Evolutionary conservation across 2,329 filamentous ascomycete genomes (phyloP), one percentile per base, ranked within the genome.

Genomic region (Alternaria ethzedia): DNA sequence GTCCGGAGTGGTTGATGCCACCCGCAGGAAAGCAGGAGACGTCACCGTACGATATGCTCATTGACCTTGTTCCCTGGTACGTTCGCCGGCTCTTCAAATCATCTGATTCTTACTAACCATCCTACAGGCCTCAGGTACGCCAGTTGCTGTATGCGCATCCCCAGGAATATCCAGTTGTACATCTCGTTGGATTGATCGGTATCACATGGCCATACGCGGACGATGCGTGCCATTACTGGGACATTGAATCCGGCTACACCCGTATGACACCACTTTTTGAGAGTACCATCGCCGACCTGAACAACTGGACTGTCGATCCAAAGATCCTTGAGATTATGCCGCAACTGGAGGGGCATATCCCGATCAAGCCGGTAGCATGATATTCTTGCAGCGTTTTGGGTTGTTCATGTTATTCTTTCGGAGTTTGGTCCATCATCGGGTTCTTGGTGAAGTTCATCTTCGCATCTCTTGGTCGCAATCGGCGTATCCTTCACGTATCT

Each of bases 161-260:
- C 21, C 71, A 69, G 15, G 74, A 79, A 44, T 77, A 71, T 58
- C 65, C 71, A 7, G 66, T 73, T 6, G 70, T 67, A 13, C 64
- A 70, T 23, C 69, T 79, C 47, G 62, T 79, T 15, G 75, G 77
- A 11, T 65, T 72, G 17, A 70, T 79, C 11, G 67, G 69, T 8
- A 61, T 78, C 28, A 71, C 64, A 30, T 79, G 77, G 77, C 75
- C 74, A 13, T 78, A 78, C 57, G 73, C 75, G 15, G 75, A 79
- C 41, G 75, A 78, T 45, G 71, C 75, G 20, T 78, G 77, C 65
- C 75, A 78, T 61, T 79, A 78, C 58, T 78, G 76, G 76, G 77
- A 79, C 47, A 75, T 78, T 15, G 75, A 78, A 50, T 66, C 73
- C 23, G 75, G 70, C n/a, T 75, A 72, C 54, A 76, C 74, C 6